A percentile compares a stretch with the other conserved stretches of the same genome.
These are phyloP conservation scores for Viola odorata DNA, from an alignment of 345 rosid genomes.

Conservation along the genomic window DNA sequence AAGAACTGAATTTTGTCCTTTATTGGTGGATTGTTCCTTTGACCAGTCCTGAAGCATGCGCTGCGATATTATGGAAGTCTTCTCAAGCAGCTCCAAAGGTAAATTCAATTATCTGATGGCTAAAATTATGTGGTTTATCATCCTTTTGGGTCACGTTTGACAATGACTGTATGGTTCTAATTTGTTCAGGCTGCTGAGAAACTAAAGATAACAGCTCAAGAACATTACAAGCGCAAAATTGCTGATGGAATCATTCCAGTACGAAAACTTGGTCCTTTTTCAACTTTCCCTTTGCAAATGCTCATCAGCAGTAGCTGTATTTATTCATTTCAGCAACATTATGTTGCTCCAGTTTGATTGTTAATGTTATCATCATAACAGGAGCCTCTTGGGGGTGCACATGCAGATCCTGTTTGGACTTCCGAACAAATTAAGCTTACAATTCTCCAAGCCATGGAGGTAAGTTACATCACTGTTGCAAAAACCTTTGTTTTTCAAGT, in stretches of 20 bases:
- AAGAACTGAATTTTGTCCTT: not conserved
- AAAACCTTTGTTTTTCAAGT: not conserved
- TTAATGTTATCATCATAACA: not conserved
- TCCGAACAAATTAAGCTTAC: conserved; percentile 20
- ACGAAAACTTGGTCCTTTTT: conserved; percentile 17
- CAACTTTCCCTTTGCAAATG: not conserved
- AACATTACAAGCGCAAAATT: conserved; percentile 62
- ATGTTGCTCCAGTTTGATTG: not conserved
- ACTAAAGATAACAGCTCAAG: conserved; percentile 73
- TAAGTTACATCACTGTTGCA: not conserved
- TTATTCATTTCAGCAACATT: not conserved
- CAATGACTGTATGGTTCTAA: conserved; percentile 12
- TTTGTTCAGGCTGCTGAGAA: conserved; percentile 81
- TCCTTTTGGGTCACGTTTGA: conserved; percentile 12
- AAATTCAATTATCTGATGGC: conserved; percentile 2
- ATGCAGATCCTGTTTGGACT: conserved; percentile 20
- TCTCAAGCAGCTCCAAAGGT: conserved; percentile 95
- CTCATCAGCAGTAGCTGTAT: not conserved
- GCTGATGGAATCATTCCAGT: conserved; percentile 91
- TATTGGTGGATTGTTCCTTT: conserved; percentile 12
- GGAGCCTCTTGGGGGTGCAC: conserved; percentile 24
- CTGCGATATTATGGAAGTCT: conserved; percentile 89
- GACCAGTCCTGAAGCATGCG: conserved; percentile 84
- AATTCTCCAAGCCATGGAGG: conserved; percentile 18
- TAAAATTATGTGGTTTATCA: conserved; percentile 12